A percentile compares a stretch with the other conserved stretches of the same genome.
Evolutionary conservation across 2,329 filamentous ascomycete genomes (phyloP).

Genomic region (Phyllosticta capitalensis): DNA sequence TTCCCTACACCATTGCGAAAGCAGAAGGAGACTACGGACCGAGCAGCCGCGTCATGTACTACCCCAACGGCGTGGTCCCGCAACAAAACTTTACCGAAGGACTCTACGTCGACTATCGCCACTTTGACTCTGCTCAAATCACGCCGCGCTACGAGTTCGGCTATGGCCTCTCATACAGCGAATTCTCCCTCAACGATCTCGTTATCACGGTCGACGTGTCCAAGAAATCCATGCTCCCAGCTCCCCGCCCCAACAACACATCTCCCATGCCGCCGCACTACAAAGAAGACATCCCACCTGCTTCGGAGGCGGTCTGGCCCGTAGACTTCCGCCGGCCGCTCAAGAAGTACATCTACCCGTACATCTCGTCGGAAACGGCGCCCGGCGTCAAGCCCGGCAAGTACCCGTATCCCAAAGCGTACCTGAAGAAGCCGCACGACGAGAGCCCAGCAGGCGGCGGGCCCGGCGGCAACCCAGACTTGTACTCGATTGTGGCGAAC

Average conservation of each 20-base stretch:
- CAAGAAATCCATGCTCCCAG: conserved; percentile 36
- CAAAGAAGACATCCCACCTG: conserved; percentile 41
- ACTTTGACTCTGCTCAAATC: conserved; percentile 35
- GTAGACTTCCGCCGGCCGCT: conserved; percentile 46
- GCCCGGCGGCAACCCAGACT: conserved; percentile 48
- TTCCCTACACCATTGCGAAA: conserved; percentile 32
- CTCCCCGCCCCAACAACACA: not conserved
- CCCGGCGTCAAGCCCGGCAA: conserved; percentile 17
- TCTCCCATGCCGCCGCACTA: conserved; percentile 10
- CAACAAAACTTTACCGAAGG: conserved; percentile 44
- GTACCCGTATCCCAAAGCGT: conserved; percentile 46
- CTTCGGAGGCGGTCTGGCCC: conserved; percentile 53
- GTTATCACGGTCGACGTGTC: conserved; percentile 23
- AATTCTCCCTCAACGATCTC: conserved; percentile 17
- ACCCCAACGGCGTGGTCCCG: conserved; percentile 30
- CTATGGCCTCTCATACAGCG: conserved; percentile 29
- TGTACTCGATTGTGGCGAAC: conserved; percentile 39
- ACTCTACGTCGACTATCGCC: conserved; percentile 44
- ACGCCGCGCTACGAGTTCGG: conserved; percentile 27
- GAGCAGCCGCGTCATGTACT: conserved; percentile 23
- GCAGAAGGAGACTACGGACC: conserved; percentile 23
- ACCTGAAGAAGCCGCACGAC: conserved; percentile 35
- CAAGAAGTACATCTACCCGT: conserved; percentile 57
- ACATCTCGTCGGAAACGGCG: conserved; percentile 31
- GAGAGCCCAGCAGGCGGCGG: conserved; percentile 59